phyloP scores from a whole-genome alignment of 495 filamentous ascomycete species.

The Margaritispora aquatica region DNA sequence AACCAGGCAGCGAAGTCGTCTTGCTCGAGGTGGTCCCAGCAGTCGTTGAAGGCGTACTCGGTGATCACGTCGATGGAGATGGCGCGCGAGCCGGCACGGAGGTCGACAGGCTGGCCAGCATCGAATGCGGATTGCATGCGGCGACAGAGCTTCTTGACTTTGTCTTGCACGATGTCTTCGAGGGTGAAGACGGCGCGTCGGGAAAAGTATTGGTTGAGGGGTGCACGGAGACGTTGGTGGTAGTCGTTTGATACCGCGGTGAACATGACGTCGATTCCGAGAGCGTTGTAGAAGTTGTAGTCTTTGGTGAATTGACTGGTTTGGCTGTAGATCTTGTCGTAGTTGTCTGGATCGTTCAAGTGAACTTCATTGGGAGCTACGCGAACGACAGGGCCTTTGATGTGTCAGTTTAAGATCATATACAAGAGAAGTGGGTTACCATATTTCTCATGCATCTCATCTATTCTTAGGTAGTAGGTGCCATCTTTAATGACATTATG shows the following conservation, averaged over 20 bases:
- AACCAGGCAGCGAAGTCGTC: constrained; percentile 20
- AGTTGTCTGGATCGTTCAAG: constrained; percentile 34
- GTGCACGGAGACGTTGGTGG: constrained; percentile 28
- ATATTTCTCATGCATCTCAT: background rate
- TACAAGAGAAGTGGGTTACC: background rate
- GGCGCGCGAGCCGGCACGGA: constrained; percentile 21
- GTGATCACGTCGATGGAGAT: constrained; percentile 38
- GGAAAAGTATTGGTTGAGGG: constrained; percentile 38
- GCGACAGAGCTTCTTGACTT: background rate
- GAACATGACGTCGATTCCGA: constrained; percentile 13
- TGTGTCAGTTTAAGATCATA: background rate
- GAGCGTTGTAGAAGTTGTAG: background rate
- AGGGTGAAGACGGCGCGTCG: constrained; percentile 27
- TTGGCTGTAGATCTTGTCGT: constrained; percentile 19
- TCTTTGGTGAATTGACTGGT: constrained; percentile 11
- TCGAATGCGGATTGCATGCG: background rate
- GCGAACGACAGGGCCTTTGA: constrained; percentile 36
- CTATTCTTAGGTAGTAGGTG: background rate
- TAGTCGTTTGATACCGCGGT: constrained; percentile 25
- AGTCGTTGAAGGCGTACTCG: constrained; percentile 35
- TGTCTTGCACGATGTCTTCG: constrained; percentile 25
- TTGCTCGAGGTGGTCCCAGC: constrained; percentile 22
- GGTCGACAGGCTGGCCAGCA: background rate
- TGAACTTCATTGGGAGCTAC: constrained; percentile 44
- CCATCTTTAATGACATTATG: background rate